A percentile compares a stretch with the other conserved stretches of the same genome.
Conservation (phyloP, 169 alveolate species). For the Prorocentrum cordatum region DNA sequence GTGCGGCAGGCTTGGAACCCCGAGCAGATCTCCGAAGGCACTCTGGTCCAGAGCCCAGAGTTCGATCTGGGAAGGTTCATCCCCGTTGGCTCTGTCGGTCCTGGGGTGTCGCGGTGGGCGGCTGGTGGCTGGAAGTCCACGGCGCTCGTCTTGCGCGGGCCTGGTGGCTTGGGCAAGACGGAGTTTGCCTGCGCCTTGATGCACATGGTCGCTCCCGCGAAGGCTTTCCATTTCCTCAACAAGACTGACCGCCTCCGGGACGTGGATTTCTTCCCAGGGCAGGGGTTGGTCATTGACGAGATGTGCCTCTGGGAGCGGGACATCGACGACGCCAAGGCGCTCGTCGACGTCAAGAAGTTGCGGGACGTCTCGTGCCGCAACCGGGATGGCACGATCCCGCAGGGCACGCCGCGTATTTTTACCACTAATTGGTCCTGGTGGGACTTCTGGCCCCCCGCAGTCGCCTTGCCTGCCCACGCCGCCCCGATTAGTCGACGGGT, state of each 20-base stretch:
- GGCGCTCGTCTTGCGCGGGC: neutral
- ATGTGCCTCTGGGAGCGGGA: neutral
- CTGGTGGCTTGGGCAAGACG: neutral
- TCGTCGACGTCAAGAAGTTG: neutral
- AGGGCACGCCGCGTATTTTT: neutral
- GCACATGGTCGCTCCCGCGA: neutral
- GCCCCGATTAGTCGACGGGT: too few relatives aligned
- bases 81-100: neutral
- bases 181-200: neutral
- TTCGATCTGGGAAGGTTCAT: neutral
- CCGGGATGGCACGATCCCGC: neutral
- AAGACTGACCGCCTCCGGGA: neutral
- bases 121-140: neutral
- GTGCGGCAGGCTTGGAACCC: neutral
- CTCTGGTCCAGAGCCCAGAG: neutral
- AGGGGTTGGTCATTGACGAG: neutral
- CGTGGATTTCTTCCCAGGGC: neutral
- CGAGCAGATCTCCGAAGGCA: neutral
- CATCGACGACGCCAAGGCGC: neutral
- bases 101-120: neutral
- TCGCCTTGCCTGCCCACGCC: too few relatives aligned
- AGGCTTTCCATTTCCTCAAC: neutral
- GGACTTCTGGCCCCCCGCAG: too few relatives aligned
- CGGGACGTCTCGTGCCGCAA: neutral
- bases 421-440: too few relatives aligned